A percentile compares a stretch with the other conserved stretches of the same genome.
phyloP scores from a whole-genome alignment of 495 filamentous ascomycete genomes.

The Aspergillus hancockii region DNA sequence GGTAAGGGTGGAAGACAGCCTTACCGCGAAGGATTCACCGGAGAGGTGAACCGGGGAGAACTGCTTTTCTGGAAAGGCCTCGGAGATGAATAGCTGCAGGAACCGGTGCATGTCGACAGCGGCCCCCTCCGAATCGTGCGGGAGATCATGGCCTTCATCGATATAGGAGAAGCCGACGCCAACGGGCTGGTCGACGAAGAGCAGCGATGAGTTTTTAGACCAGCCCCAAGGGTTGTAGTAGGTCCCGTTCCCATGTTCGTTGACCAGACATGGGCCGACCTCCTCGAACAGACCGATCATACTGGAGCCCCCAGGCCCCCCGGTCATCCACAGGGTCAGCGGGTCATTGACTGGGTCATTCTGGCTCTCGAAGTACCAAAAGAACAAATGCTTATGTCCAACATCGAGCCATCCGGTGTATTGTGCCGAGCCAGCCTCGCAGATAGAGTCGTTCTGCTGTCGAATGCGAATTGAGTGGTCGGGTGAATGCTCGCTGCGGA shows the following conservation, averaged over 20 bases:
- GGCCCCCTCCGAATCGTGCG: constrained; percentile 27
- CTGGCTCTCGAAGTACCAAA: constrained; percentile 61
- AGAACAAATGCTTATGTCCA: constrained; percentile 53
- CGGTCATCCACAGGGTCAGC: constrained; percentile 60
- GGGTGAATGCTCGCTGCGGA: constrained; percentile 25
- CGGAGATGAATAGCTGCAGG: constrained; percentile 40
- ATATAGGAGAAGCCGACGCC: constrained; percentile 47
- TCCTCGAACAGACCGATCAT: constrained; percentile 42
- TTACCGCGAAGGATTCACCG: constrained; percentile 38
- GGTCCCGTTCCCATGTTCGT: constrained; percentile 39
- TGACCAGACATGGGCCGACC: constrained; percentile 45
- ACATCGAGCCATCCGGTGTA: constrained; percentile 44
- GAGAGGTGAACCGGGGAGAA: constrained; percentile 33
- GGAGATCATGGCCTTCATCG: constrained; percentile 30
- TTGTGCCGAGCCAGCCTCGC: constrained; percentile 36
- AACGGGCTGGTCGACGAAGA: constrained; percentile 50
- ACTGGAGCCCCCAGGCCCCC: constrained; percentile 44
- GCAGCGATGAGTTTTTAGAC: constrained; percentile 45
- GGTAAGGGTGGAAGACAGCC: constrained; percentile 1
- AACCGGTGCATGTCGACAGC: constrained; percentile 44
- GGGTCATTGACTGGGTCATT: constrained; percentile 53
- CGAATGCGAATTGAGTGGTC: constrained; percentile 40
- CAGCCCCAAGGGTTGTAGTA: constrained; percentile 48
- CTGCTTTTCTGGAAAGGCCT: constrained; percentile 39
- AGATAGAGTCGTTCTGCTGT: constrained; percentile 40